phyloP scores from a whole-genome alignment of 169 alveolate species.

The Babesia ovata region DNA sequence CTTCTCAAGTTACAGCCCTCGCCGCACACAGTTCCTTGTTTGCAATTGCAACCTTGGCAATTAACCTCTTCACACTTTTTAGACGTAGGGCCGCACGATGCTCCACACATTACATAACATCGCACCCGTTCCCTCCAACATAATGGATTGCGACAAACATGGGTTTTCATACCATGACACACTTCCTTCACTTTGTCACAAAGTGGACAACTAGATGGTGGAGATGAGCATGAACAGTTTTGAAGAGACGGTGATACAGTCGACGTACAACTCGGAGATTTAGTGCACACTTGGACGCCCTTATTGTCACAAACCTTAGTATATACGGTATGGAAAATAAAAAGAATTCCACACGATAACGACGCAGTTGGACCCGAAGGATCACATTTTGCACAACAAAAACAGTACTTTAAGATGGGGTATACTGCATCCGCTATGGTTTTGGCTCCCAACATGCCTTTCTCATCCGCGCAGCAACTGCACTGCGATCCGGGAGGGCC shows the following conservation, averaged over 20 bases:
- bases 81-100: neutral
- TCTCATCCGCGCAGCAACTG: neutral
- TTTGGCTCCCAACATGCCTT: too few relatives aligned
- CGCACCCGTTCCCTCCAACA: slow-evolving; percentile 6
- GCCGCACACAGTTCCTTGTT: neutral
- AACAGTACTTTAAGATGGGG: neutral
- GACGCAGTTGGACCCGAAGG: neutral
- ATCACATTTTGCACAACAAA: neutral
- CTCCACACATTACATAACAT: slow-evolving; percentile 20
- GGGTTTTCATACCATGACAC: neutral
- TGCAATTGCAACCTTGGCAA: neutral
- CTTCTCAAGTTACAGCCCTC: neutral
- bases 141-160: neutral
- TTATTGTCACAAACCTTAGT: neutral
- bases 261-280: neutral
- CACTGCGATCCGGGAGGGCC: neutral
- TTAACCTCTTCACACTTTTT: neutral
- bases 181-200: neutral
- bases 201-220: neutral
- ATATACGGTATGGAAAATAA: neutral
- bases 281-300: neutral
- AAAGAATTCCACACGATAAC: neutral
- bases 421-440: too few relatives aligned
- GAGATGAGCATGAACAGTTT: too few relatives aligned
- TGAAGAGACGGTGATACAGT: neutral